Evolutionary conservation across 1,284 basidiomycete species (phyloP).

Genomic region (Takashimella tepidaria): DNA sequence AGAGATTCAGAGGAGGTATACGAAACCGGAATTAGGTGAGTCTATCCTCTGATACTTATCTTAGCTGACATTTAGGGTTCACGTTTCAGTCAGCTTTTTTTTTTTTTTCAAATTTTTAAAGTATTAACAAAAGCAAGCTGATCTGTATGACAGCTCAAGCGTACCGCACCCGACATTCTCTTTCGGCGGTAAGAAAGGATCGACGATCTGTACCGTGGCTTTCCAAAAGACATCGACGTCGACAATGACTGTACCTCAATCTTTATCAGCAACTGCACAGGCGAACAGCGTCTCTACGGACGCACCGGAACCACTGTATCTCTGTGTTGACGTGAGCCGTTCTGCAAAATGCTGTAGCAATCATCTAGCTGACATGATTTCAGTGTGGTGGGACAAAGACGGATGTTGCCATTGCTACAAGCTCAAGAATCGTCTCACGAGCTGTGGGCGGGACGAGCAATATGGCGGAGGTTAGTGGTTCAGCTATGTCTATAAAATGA

Average conservation of each 20-base stretch:
- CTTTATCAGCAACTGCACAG: background rate
- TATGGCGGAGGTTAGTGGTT: conserved; percentile 28
- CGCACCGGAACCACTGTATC: conserved; percentile 12
- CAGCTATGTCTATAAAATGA: background rate
- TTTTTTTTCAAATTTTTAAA: too few species aligned
- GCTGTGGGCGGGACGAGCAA: conserved; percentile 28
- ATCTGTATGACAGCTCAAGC: conserved; percentile 35
- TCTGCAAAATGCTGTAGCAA: background rate
- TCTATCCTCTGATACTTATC: background rate
- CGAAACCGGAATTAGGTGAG: conserved; percentile 33
- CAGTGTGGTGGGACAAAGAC: conserved; percentile 37
- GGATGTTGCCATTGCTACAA: conserved; percentile 24
- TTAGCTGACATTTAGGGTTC: conserved; percentile 30
- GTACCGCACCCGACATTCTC: conserved; percentile 45
- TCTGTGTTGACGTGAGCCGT: conserved; percentile 31
- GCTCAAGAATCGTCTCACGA: conserved; percentile 13
- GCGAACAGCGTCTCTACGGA: background rate
- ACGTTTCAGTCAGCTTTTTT: conserved; percentile 35
- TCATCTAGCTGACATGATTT: background rate
- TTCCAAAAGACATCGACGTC: conserved; percentile 30
- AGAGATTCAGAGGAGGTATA: conserved; percentile 42
- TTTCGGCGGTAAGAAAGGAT: conserved; percentile 45
- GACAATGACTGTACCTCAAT: background rate
- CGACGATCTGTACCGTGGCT: conserved; percentile 46
- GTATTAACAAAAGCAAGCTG: too few species aligned